A percentile compares a stretch with the other conserved stretches of the same genome.
Evolutionary conservation across 129 eudicot genomes (phyloP).

Genomic region (Cynara cardunculus): DNA sequence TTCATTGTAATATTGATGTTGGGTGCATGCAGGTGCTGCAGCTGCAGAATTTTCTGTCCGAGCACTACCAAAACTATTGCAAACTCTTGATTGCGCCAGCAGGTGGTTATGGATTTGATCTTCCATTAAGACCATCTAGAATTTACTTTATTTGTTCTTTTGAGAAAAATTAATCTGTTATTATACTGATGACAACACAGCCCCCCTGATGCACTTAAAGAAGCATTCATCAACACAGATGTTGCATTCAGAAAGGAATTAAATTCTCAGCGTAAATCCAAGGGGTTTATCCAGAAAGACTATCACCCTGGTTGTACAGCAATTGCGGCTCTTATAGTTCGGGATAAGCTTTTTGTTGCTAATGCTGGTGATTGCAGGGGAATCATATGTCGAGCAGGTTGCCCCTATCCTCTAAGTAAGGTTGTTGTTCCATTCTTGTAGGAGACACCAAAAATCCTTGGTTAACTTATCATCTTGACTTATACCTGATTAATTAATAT

Average conservation of each 20-base stretch:
- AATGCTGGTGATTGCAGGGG: constrained; percentile 98
- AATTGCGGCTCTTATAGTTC: constrained; percentile 62
- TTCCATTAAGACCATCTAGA: constrained; percentile 1
- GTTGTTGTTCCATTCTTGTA: constrained; percentile 32
- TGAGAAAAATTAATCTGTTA: background rate
- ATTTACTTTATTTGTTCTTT: background rate
- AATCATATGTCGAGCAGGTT: constrained; percentile 71
- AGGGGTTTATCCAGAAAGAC: constrained; percentile 67
- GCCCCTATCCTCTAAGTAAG: constrained; percentile 69
- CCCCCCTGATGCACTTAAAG: constrained; percentile 57
- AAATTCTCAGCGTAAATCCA: constrained; percentile 47
- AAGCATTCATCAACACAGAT: constrained; percentile 80
- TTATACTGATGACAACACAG: constrained; percentile 31
- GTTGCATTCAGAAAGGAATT: constrained; percentile 65
- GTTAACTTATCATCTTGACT: constrained; percentile 2
- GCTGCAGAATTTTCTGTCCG: constrained; percentile 97
- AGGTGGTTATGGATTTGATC: constrained; percentile 32
- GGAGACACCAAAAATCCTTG: background rate
- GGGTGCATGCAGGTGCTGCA: constrained; percentile 66
- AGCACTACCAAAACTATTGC: constrained; percentile 71
- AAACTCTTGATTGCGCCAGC: constrained; percentile 33
- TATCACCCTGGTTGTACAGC: constrained; percentile 98
- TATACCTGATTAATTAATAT: background rate
- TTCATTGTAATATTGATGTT: constrained; percentile 8
- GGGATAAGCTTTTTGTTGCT: constrained; percentile 76